Evolutionary conservation across 1,284 basidiomycete species (phyloP).

Genomic region (Leccinum pachyderme): DNA sequence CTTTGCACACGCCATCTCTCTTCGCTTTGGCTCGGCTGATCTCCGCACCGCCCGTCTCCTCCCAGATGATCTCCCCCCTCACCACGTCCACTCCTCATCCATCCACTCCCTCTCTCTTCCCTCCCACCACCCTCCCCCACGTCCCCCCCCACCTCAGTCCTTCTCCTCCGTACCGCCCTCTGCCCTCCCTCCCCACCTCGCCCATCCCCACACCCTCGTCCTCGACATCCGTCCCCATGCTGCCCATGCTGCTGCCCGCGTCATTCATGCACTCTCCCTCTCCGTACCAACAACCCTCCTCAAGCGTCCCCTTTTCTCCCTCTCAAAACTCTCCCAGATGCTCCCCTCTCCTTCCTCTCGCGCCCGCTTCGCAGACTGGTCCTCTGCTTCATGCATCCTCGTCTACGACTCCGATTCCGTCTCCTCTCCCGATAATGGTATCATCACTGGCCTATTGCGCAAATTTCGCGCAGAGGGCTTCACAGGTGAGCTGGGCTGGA

Average conservation of each 20-base stretch:
- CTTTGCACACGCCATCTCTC: constrained; percentile 41
- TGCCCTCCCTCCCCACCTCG: constrained; percentile 34
- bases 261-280: constrained; percentile 78
- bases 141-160: neutral
- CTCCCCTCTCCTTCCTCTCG: constrained; percentile 60
- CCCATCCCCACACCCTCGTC: constrained; percentile 46
- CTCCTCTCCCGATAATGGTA: constrained; percentile 59
- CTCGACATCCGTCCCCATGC: constrained; percentile 89
- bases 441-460: constrained; percentile 75
- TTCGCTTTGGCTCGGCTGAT: constrained; percentile 32
- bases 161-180: constrained; percentile 37
- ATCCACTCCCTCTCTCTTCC: neutral
- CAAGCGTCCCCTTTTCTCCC: constrained; percentile 81
- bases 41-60: constrained; percentile 36
- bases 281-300: constrained; percentile 94
- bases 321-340: constrained; percentile 74
- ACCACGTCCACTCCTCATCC: constrained; percentile 1
- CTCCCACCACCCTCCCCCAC: neutral
- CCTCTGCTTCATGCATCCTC: constrained; percentile 58
- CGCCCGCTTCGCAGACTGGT: constrained; percentile 60
- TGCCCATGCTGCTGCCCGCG: constrained; percentile 62
- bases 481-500: constrained; percentile 64
- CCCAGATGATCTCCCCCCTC: constrained; percentile 17
- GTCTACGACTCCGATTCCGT: constrained; percentile 81
- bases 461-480: constrained; percentile 81